Base-by-base conservation (phyloP, 2,329 filamentous ascomycete genomes). In the Claviceps arundinis region DNA sequence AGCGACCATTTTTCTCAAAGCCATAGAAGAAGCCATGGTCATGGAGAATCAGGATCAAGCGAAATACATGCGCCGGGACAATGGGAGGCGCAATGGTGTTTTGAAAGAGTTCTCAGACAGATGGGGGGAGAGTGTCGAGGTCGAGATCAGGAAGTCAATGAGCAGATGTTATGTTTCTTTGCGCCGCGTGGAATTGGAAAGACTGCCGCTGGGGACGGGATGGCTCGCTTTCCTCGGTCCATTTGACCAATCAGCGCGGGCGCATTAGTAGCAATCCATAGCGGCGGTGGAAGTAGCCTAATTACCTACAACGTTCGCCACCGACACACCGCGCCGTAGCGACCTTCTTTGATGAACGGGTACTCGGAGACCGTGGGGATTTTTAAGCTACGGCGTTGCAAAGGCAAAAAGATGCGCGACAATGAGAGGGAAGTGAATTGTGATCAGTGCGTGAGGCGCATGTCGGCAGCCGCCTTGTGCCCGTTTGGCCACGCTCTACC, bases 11-110 rank as follows among this genome's bases (percentile, higher is more conserved):
- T 77, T 77, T 69, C 79, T 78, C 75, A 81, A 71, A 65, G 78
- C 77, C 73, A 82, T 80, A 70, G 77, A 78, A 67, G 79, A 80
- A 69, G 80, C 78, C 73, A 77, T 82, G 62, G 56, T 70, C 61
- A 63, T 59, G 60, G 57, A 57, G 54, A 59, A 52, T 56, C 57
- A 56, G 55, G 58, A 58, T 62, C 57, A 59, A 34, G 59, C 59
- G 63, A 59, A 57, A 59, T 62, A 61, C 65, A 64, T 67, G 59
- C 61, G 61, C 62, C 57, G 50, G 4, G 30, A 50, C 30, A 55
- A 52, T 54, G n/a, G 14, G 17, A 47, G 50, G 43, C 45, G 50
- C 46, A 24, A 51, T 49, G 52, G 52, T 8, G 46, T 49, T 48
- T 24, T 34, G 14, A 38, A 40, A 34, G 40, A 34, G 3, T 4